phyloP scores from a whole-genome alignment of 441 rosid genomes.

The Mallotus repandus region DNA sequence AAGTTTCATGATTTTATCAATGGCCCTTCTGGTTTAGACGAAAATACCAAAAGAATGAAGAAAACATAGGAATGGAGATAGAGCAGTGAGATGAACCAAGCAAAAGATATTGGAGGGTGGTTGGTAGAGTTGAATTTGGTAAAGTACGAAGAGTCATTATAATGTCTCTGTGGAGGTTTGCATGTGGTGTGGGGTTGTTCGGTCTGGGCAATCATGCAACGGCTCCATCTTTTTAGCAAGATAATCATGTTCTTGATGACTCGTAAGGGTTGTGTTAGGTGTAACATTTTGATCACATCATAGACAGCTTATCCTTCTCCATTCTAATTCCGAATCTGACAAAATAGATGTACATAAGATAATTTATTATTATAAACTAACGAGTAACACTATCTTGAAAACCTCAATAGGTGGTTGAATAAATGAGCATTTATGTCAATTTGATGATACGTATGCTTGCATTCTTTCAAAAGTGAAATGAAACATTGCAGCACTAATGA shows the following conservation, averaged over 20 bases:
- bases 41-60: not conserved
- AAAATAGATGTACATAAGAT: not conserved
- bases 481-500: not conserved
- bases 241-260: not conserved
- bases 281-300: not conserved
- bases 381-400: too few species aligned
- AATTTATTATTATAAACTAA: not conserved
- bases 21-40: too few species aligned
- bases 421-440: too few species aligned
- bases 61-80: not conserved
- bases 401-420: not conserved
- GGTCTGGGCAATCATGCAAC: not conserved
- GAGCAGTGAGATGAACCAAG: not conserved
- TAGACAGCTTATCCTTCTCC: conserved; percentile 7
- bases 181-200: conserved; percentile 36
- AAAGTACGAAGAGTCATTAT: not conserved
- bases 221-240: not conserved
- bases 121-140: conserved; percentile 6
- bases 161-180: not conserved
- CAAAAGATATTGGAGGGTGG: not conserved
- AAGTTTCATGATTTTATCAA: too few species aligned
- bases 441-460: too few species aligned
- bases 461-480: not conserved
- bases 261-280: not conserved
- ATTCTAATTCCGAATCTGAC: not conserved